These are phyloP conservation scores for Tulasnella sp. DNA, from an alignment of 768 basidiomycete species.

Conservation along the genomic window DNA sequence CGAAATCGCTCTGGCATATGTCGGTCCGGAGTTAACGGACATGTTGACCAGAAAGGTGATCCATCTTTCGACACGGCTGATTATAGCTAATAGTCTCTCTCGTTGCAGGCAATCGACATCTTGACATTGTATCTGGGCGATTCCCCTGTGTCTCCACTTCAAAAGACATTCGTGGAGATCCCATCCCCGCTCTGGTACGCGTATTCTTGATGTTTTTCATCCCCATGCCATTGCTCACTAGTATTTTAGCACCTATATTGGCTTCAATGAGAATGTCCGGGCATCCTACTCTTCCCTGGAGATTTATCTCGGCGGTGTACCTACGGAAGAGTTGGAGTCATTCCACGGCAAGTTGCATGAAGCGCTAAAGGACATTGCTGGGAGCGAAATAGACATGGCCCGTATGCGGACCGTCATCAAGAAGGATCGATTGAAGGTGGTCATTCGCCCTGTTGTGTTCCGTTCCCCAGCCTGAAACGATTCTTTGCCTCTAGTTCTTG, in stretches of 20 bases:
- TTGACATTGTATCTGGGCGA: constrained; percentile 82
- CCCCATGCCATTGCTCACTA: constrained; percentile 14
- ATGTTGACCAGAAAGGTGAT: constrained; percentile 59
- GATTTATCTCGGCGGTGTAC: constrained; percentile 73
- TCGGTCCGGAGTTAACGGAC: constrained; percentile 61
- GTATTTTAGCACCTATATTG: constrained; percentile 59
- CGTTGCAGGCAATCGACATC: constrained; percentile 61
- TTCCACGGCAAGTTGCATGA: constrained; percentile 57
- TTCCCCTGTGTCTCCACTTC: constrained; percentile 40
- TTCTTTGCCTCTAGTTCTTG: constrained; percentile 41
- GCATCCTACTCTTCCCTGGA: constrained; percentile 61
- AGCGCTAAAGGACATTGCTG: constrained; percentile 55
- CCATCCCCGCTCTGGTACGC: constrained; percentile 76
- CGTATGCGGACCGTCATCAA: constrained; percentile 78
- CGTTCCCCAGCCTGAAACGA: not conserved
- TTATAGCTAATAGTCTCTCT: not conserved
- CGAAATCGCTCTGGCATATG: constrained; percentile 63
- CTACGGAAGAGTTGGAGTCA: constrained; percentile 59
- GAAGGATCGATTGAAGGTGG: constrained; percentile 76
- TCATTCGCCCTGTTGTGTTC: constrained; percentile 3
- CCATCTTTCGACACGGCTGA: constrained; percentile 2
- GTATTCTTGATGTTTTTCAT: not conserved
- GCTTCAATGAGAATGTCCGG: constrained; percentile 65
- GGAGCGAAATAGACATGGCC: constrained; percentile 77
- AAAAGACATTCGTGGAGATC: constrained; percentile 84